Evolutionary conservation across 2,329 filamentous ascomycete genomes (phyloP).

Genomic region (Colletotrichum karsti): DNA sequence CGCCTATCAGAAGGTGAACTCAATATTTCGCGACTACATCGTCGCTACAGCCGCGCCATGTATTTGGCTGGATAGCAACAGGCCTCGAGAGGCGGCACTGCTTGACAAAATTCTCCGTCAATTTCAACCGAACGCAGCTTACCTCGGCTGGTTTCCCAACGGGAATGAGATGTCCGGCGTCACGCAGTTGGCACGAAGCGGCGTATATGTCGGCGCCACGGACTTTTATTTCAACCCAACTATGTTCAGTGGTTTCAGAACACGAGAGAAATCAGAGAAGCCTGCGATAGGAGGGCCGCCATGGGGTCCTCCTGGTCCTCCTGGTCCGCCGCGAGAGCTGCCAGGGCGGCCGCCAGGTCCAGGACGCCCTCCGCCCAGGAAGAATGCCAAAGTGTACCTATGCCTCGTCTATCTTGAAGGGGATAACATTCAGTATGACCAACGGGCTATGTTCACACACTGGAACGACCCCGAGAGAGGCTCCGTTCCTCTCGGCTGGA

Average conservation of each 20-base stretch:
- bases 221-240: conserved; percentile 19
- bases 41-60: neutral
- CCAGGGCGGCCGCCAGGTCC: neutral
- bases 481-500: conserved; percentile 9
- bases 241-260: neutral
- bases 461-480: conserved; percentile 9
- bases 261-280: neutral
- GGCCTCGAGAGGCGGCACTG: neutral
- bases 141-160: conserved; percentile 12
- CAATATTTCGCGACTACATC: conserved; percentile 10
- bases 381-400: neutral
- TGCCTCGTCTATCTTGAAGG: conserved; percentile 13
- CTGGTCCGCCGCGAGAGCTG: neutral
- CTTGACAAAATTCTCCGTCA: neutral
- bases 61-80: conserved; percentile 8
- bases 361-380: neutral
- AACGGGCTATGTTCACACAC: conserved; percentile 8
- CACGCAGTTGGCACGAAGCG: conserved; percentile 1
- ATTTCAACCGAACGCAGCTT: conserved; percentile 5
- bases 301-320: neutral
- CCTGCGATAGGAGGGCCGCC: neutral
- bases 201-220: neutral
- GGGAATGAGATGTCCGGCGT: conserved; percentile 11
- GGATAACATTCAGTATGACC: conserved; percentile 9
- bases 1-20: neutral